Evolutionary conservation across 1,284 basidiomycete species (phyloP).

Genomic region (Phlebopus sp.): DNA sequence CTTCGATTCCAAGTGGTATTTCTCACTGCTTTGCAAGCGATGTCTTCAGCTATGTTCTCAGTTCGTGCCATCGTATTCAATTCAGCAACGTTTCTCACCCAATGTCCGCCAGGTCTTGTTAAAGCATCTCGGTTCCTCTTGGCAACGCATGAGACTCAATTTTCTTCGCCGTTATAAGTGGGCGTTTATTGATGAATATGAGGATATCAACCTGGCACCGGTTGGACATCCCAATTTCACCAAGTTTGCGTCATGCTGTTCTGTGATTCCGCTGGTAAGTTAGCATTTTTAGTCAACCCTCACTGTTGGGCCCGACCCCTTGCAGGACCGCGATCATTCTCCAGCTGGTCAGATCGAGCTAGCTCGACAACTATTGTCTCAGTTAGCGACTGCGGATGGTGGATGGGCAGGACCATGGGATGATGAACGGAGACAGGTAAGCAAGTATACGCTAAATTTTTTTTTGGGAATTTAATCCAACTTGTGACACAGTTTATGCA

Average conservation of each 20-base stretch:
- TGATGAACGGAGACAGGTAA: constrained; percentile 34
- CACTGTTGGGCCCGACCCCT: constrained; percentile 1
- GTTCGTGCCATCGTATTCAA: constrained; percentile 31
- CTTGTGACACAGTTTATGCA: constrained; percentile 25
- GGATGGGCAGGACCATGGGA: constrained; percentile 39
- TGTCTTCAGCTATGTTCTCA: constrained; percentile 47
- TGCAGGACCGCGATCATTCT: constrained; percentile 35
- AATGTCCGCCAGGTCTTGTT: constrained; percentile 30
- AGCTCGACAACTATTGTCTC: constrained; percentile 37
- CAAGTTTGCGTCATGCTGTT: constrained; percentile 39
- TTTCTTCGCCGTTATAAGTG: constrained; percentile 71
- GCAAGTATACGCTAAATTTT: background rate
- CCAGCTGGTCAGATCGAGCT: constrained; percentile 39
- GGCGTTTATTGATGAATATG: constrained; percentile 60
- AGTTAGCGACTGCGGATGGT: constrained; percentile 28
- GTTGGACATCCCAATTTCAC: constrained; percentile 46
- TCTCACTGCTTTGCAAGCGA: constrained; percentile 52
- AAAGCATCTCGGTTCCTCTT: constrained; percentile 32
- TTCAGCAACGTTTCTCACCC: background rate
- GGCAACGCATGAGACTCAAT: constrained; percentile 43
- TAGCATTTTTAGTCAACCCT: background rate
- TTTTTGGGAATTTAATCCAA: no score
- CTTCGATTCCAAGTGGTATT: constrained; percentile 47
- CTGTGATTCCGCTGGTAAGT: constrained; percentile 35
- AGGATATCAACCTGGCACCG: constrained; percentile 38